These are phyloP conservation scores for Beauveria asiatica DNA, from an alignment of 2,329 filamentous ascomycete species.

Conservation along the genomic window DNA sequence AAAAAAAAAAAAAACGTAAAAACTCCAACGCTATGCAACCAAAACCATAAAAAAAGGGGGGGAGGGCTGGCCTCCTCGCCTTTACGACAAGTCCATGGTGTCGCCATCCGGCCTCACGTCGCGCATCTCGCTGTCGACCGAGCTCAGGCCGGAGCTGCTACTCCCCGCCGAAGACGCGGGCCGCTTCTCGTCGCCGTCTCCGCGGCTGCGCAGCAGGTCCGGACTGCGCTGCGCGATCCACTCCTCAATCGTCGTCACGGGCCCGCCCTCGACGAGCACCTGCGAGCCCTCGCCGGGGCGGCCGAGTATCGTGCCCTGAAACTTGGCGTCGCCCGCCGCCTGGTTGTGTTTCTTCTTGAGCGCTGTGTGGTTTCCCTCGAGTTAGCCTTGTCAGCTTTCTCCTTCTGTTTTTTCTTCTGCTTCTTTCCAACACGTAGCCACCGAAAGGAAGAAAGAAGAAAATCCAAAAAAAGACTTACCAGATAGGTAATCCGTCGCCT, in stretches of 20 bases:
- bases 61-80: background rate
- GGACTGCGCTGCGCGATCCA: constrained; percentile 26
- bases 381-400: background rate
- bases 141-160: constrained; percentile 44
- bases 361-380: constrained; percentile 34
- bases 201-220: constrained; percentile 1
- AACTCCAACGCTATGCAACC: constrained; percentile 38
- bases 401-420: too few relatives aligned
- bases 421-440: background rate
- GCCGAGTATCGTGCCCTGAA: constrained; percentile 76
- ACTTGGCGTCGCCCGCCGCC: constrained; percentile 77
- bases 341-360: constrained; percentile 92
- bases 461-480: constrained; percentile 36
- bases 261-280: constrained; percentile 70
- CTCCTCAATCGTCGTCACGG: constrained; percentile 27
- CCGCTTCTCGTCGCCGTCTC: background rate
- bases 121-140: constrained; percentile 29
- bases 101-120: background rate
- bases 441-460: background rate
- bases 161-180: constrained; percentile 30
- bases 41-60: background rate
- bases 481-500: constrained; percentile 62
- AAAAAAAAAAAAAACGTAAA: constrained; percentile 4
- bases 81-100: constrained; percentile 8
- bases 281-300: constrained; percentile 61